Evolutionary conservation across 768 basidiomycete genomes (phyloP), one percentile per base, ranked within the genome.

Genomic region (Boletus rubroflammeus): DNA sequence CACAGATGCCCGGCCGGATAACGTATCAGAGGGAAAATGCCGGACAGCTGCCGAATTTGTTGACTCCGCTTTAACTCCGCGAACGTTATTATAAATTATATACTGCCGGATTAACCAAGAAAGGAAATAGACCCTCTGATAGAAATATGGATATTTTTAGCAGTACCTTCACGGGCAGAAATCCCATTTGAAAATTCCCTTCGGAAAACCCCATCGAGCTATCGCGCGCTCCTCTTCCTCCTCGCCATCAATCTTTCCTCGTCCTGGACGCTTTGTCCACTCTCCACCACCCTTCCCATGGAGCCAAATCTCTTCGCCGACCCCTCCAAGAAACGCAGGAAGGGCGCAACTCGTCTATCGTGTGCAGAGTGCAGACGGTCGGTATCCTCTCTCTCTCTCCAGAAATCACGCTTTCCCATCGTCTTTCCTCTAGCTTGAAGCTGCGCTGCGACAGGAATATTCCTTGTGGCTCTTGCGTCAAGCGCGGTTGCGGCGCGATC

Each of bases 341-440:
- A 84, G 58, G 88, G 88, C 36, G 87, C 88, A 6, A 87, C 85
- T 6, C 80, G 88, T 40, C 77, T 90, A 43, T 88, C 86, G 13
- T 90, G 88, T 63, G 88, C 88, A 25, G 88, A 91, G 60, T 91
- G 88, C 65, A 78, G 88, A 67, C 80, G 88, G 88, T 85, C 56
- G 39, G 68, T 55, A 54, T 1, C 39, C 23, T 31, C 44, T 42
- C 23, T 31, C 44, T 42, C 2, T 8, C 25, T 11, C 39, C 23
- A 11, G 5, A 28, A 3, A 3, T 19, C 2, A n/a, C 10, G 1
- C 5, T 32, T 15, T 21, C 45, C 10, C 43, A 26, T 25, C 35
- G 0, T 10, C 40, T 35, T 2, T 17, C 11, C 44, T 4, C n/a
- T 26, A 71, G 69, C 50, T 50, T 71, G 47, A 71, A 71, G 59